Evolutionary conservation across 192 early-diverging fungal species (phyloP).

Genomic region (Coemansia biformis): DNA sequence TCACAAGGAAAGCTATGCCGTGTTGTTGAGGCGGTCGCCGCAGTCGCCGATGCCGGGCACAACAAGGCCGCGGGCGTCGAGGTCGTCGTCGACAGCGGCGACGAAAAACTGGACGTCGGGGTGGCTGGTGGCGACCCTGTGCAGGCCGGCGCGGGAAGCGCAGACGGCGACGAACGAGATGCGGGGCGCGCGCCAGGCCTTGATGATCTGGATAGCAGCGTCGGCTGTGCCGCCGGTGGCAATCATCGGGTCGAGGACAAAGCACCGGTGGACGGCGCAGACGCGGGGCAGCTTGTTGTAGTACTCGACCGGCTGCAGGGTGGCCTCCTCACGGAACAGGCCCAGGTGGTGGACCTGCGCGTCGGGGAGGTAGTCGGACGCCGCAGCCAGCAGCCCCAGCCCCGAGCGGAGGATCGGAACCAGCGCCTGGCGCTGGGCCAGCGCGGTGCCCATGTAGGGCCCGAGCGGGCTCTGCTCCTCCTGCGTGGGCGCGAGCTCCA

Average conservation of each 20-base stretch:
- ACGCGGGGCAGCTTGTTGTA: conserved; percentile 81
- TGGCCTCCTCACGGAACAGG: conserved; percentile 72
- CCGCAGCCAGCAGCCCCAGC: conserved; percentile 53
- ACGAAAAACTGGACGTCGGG: conserved; percentile 58
- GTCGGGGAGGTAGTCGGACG: conserved; percentile 58
- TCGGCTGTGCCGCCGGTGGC: conserved; percentile 77
- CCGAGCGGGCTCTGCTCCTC: conserved; percentile 51
- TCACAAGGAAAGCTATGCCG: conserved; percentile 18
- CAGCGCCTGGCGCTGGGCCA: conserved; percentile 50
- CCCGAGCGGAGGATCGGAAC: conserved; percentile 65
- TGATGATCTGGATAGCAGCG: conserved; percentile 69
- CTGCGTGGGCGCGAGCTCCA: conserved; percentile 18
- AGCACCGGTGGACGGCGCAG: conserved; percentile 62
- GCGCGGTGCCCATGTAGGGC: conserved; percentile 31
- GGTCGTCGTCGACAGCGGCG: conserved; percentile 54
- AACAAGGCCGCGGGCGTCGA: conserved; percentile 57
- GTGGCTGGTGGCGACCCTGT: conserved; percentile 36
- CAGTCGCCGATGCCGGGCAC: conserved; percentile 62
- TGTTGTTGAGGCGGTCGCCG: conserved; percentile 63
- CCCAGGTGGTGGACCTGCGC: conserved; percentile 76
- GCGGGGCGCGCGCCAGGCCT: conserved; percentile 69
- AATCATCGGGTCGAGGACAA: conserved; percentile 77
- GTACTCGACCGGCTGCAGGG: conserved; percentile 85
- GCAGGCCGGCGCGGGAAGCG: conserved; percentile 53
- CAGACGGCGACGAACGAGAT: conserved; percentile 69